Percentiles rank a stretch among this genome's conserved stretches.
Conservation (phyloP, 495 filamentous ascomycete genomes). For the Hyaloscypha hepaticicola region DNA sequence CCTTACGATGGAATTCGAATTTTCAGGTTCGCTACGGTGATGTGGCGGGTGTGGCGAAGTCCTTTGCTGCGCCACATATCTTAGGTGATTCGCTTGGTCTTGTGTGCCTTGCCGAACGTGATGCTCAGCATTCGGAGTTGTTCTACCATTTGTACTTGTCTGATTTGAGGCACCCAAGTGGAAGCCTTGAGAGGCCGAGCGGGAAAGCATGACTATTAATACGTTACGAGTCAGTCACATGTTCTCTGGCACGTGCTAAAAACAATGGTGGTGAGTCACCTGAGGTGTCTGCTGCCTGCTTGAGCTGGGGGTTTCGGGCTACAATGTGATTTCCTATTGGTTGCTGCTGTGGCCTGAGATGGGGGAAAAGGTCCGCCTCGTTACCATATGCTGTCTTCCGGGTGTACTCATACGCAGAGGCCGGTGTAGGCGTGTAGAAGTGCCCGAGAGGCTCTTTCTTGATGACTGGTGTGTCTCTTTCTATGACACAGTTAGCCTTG, state of each 20-base stretch:
- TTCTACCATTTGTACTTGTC: not conserved
- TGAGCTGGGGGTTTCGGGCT: not conserved
- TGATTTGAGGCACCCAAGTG: not conserved
- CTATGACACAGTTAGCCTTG: slow-evolving; percentile 4
- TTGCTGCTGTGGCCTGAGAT: not conserved
- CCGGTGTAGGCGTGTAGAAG: not conserved
- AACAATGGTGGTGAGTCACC: slow-evolving; percentile 11
- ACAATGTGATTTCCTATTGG: not conserved
- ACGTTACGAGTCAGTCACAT: slow-evolving; percentile 10
- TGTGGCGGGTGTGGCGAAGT: not conserved
- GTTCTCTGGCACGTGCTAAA: slow-evolving; percentile 4
- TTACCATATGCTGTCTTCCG: not conserved
- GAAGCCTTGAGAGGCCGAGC: not conserved
- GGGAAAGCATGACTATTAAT: slow-evolving; percentile 9
- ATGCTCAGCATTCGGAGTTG: not conserved
- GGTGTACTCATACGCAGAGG: not conserved
- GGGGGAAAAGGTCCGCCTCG: slow-evolving; percentile 6
- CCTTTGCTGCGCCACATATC: no score
- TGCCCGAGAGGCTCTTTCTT: slow-evolving; percentile 14
- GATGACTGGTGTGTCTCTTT: slow-evolving; percentile 6
- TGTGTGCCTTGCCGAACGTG: no score
- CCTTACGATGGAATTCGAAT: not conserved
- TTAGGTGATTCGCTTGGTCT: no score
- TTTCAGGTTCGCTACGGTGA: not conserved
- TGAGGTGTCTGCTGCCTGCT: slow-evolving; percentile 7